Percentiles rank a stretch among this genome's conserved stretches.
Conservation (phyloP, 768 basidiomycete genomes). For the Mycena haematopus region DNA sequence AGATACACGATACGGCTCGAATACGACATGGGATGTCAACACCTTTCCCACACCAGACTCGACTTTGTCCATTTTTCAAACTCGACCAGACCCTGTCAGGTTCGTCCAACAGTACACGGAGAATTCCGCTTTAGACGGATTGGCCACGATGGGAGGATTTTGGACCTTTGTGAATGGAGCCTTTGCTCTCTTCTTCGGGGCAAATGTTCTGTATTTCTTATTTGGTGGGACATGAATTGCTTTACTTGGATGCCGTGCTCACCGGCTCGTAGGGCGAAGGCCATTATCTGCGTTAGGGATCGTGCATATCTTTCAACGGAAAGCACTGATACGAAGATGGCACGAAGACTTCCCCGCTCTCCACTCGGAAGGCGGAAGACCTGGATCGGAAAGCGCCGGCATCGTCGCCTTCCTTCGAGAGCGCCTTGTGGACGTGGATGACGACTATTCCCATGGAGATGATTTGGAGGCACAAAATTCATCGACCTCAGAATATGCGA, state of each 20-base stretch:
- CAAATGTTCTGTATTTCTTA: conserved; percentile 17
- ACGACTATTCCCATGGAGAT: background rate
- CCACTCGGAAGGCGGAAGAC: conserved; percentile 8
- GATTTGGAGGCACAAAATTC: background rate
- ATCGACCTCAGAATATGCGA: background rate
- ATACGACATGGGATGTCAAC: too few relatives aligned
- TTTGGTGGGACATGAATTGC: conserved; percentile 2
- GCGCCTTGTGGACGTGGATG: conserved; percentile 10
- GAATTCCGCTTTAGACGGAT: background rate
- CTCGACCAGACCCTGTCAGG: background rate
- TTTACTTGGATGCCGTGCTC: too few relatives aligned
- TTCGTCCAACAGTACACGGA: conserved; percentile 7
- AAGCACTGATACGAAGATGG: conserved; percentile 2
- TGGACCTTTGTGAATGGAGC: conserved; percentile 20
- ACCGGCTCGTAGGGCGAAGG: background rate
- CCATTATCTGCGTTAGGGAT: conserved; percentile 16
- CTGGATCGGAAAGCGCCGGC: conserved; percentile 3
- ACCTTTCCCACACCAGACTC: background rate
- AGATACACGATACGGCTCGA: too few relatives aligned
- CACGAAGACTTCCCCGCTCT: conserved; percentile 18
- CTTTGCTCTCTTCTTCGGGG: conserved; percentile 14
- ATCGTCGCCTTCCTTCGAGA: conserved; percentile 19
- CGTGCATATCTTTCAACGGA: conserved; percentile 14
- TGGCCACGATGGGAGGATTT: conserved; percentile 9
- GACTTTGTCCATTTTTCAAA: background rate